Conservation (phyloP, 2,329 filamentous ascomycete species). For the Aaosphaeria pasadenensis region DNA sequence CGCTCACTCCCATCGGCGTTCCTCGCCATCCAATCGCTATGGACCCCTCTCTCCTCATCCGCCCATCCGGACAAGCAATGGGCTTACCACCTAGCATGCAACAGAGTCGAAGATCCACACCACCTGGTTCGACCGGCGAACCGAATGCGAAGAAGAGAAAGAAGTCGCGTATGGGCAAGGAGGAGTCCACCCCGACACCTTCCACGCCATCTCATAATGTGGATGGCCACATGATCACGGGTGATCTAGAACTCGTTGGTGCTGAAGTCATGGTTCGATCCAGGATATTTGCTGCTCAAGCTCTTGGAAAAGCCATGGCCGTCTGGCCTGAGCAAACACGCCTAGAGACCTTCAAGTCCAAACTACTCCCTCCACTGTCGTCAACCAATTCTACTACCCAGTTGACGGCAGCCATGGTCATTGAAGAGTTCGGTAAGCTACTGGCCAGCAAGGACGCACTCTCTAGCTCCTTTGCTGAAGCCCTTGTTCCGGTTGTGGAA, state of each 20-base stretch:
- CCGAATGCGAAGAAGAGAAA: slow-evolving; percentile 74
- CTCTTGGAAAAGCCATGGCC: slow-evolving; percentile 81
- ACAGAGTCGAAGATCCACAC: slow-evolving; percentile 28
- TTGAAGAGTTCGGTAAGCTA: slow-evolving; percentile 80
- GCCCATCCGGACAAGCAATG: slow-evolving; percentile 86
- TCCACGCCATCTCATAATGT: slow-evolving; percentile 79
- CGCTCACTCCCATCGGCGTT: slow-evolving; percentile 88
- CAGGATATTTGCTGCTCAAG: slow-evolving; percentile 80
- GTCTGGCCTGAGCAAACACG: slow-evolving; percentile 62
- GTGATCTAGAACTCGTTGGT: slow-evolving; percentile 91
- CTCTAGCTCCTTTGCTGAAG: slow-evolving; percentile 58
- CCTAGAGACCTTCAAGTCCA: slow-evolving; percentile 62
- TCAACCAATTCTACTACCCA: slow-evolving; percentile 83
- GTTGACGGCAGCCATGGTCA: slow-evolving; percentile 74
- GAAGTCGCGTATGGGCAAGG: slow-evolving; percentile 75
- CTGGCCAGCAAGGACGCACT: slow-evolving; percentile 45
- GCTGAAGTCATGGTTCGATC: slow-evolving; percentile 85
- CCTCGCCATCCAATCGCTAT: slow-evolving; percentile 88
- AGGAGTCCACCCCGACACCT: slow-evolving; percentile 50
- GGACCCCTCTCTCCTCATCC: slow-evolving; percentile 85
- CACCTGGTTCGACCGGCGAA: slow-evolving; percentile 36
- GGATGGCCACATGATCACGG: slow-evolving; percentile 96
- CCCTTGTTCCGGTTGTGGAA: slow-evolving; percentile 75
- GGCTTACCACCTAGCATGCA: slow-evolving; percentile 44
- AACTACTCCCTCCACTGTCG: slow-evolving; percentile 63